Conservation (phyloP, 495 filamentous ascomycete genomes). For the Schizothecium vesticola region DNA sequence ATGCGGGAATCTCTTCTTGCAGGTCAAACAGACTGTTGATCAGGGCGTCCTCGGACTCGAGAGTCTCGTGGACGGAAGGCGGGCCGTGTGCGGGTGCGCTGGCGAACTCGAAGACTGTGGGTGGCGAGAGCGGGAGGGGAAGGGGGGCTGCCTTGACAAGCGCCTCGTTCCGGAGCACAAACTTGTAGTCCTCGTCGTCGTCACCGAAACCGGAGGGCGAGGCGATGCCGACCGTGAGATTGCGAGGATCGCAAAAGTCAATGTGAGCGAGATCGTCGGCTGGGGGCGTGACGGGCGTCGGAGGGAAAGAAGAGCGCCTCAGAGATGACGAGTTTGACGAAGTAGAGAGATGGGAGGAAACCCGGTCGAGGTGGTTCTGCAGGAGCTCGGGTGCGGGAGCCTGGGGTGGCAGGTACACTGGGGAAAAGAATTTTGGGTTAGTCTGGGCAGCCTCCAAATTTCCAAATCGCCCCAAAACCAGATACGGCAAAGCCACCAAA, state of each 20-base stretch:
- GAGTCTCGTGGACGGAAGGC: conserved; percentile 76
- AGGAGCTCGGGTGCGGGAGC: conserved; percentile 34
- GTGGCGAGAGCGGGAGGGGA: conserved; percentile 44
- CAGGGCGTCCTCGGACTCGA: conserved; percentile 91
- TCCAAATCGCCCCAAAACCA: conserved; percentile 9
- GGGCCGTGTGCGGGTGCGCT: conserved; percentile 59
- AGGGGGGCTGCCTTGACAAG: conserved; percentile 9
- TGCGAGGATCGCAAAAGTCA: conserved; percentile 90
- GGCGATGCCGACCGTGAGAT: conserved; percentile 76
- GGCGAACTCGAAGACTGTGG: conserved; percentile 50
- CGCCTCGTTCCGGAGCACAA: conserved; percentile 60
- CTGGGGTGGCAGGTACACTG: conserved; percentile 78
- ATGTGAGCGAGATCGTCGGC: conserved; percentile 63
- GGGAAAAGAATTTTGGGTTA: conserved; percentile 32
- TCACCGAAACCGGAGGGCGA: conserved; percentile 47
- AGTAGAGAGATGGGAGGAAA: conserved; percentile 45
- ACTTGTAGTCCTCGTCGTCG: conserved; percentile 72
- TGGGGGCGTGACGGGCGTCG: conserved; percentile 63
- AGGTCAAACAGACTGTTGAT: conserved; percentile 71
- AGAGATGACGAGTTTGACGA: conserved; percentile 36
- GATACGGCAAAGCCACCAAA: conserved; percentile 11
- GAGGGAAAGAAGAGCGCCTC: conserved; percentile 70
- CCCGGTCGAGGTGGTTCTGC: conserved; percentile 63
- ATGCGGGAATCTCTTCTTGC: conserved; percentile 44
- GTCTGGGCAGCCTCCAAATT: conserved; percentile 24